Evolutionary conservation across 1,284 basidiomycete species (phyloP).

Genomic region (Puccinia hordei): DNA sequence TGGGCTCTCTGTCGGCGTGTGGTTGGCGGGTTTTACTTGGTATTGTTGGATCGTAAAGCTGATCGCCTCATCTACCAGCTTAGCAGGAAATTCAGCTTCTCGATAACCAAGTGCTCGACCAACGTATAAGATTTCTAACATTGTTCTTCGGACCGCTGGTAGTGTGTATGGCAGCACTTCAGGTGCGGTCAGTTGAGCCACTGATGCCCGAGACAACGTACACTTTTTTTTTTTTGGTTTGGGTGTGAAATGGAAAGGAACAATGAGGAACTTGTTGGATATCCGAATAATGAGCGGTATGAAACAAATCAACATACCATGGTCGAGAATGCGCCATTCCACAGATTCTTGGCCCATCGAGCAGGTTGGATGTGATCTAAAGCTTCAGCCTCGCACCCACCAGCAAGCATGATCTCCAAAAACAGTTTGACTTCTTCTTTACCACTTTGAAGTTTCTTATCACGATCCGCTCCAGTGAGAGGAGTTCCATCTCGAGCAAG

Average conservation of each 20-base stretch:
- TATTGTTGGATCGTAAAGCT: slow-evolving; percentile 32
- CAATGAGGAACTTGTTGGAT: background rate
- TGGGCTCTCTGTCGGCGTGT: too few relatives aligned
- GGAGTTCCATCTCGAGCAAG: slow-evolving; percentile 29
- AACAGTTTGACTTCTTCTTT: slow-evolving; percentile 58
- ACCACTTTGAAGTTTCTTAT: slow-evolving; percentile 54
- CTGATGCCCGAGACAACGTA: slow-evolving; percentile 61
- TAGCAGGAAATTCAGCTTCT: slow-evolving; percentile 36
- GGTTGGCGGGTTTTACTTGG: slow-evolving; percentile 15
- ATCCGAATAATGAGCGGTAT: background rate
- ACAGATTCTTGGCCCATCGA: slow-evolving; percentile 63
- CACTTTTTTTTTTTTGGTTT: slow-evolving; percentile 53
- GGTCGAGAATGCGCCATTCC: slow-evolving; percentile 58
- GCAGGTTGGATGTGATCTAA: slow-evolving; percentile 61
- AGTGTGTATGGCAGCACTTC: slow-evolving; percentile 59
- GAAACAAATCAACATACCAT: slow-evolving; percentile 46
- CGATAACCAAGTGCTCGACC: slow-evolving; percentile 57
- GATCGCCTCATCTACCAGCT: slow-evolving; percentile 45
- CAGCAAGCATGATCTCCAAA: slow-evolving; percentile 58
- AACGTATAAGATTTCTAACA: slow-evolving; percentile 61
- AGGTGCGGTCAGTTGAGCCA: slow-evolving; percentile 59
- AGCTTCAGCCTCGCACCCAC: slow-evolving; percentile 59
- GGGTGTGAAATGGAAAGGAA: background rate
- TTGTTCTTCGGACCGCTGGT: slow-evolving; percentile 59
- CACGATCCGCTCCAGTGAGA: slow-evolving; percentile 37